phyloP scores from a whole-genome alignment of 768 basidiomycete genomes.

The Lentinula aciculospora region DNA sequence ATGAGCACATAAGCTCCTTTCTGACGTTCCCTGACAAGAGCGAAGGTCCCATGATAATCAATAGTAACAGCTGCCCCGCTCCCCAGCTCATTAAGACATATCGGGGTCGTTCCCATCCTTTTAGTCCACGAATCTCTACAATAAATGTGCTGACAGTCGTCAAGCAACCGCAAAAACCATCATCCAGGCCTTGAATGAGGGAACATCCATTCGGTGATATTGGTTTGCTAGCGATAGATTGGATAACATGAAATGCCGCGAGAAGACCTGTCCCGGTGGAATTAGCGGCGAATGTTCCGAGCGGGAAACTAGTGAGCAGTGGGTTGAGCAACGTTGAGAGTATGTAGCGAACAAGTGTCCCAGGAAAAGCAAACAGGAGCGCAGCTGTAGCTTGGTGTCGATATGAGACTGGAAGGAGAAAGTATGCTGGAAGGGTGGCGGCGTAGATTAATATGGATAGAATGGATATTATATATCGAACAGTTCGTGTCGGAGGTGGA shows the following conservation, averaged over 20 bases:
- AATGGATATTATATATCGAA: conserved; percentile 47
- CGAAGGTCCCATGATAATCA: conserved; percentile 69
- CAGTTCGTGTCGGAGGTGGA: conserved; percentile 31
- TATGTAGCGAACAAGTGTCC: conserved; percentile 77
- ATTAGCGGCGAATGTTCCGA: conserved; percentile 79
- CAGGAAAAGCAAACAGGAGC: conserved; percentile 85
- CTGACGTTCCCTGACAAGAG: conserved; percentile 39
- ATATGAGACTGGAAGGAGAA: conserved; percentile 59
- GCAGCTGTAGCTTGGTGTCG: conserved; percentile 83
- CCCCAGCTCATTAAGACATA: conserved; percentile 71
- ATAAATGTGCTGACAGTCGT: conserved; percentile 94
- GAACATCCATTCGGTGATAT: conserved; percentile 55
- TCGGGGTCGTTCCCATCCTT: conserved; percentile 49
- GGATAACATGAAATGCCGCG: conserved; percentile 65
- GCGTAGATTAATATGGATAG: conserved; percentile 65
- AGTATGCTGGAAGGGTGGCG: conserved; percentile 74
- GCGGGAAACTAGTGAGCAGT: conserved; percentile 53
- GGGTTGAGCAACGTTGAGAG: conserved; percentile 72
- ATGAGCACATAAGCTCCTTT: conserved; percentile 46
- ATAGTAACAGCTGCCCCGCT: conserved; percentile 60
- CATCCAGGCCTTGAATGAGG: conserved; percentile 73
- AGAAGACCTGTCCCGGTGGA: conserved; percentile 78
- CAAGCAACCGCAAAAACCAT: conserved; percentile 94
- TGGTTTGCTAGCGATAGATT: conserved; percentile 38
- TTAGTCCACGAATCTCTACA: conserved; percentile 64